Base-by-base conservation (phyloP, 768 basidiomycete genomes). In the Naganishia vishniacii region DNA sequence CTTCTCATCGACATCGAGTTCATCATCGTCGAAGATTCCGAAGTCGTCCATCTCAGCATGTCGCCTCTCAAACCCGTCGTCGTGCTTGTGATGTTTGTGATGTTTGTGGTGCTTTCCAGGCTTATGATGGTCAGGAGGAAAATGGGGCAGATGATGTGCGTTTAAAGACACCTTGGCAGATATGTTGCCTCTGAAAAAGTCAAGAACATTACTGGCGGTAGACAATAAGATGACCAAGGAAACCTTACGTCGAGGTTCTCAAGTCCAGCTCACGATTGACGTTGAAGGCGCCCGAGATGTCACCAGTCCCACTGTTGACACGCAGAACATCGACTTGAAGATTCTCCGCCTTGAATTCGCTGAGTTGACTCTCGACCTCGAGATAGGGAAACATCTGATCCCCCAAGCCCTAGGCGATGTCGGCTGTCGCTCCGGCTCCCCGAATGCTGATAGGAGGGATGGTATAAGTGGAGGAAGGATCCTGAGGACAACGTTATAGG, bases 241-340 rank as follows among this genome's bases (percentile, higher is more conserved):
- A n/a, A 12, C 37, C 53, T 16, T 26, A 56, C 53, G 63, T 64
- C 16, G 48, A 26, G n/a, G 63, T 64, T 53, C 34, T 64, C 28
- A 64, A 26, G 13, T 45, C 53, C 11, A 64, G 46, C n/a, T 58
- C 44, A 8, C 44, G 49, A 16, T 25, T 34, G 44, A 64, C 63
- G 32, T 64, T 59, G 53, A 51, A 64, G 1, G 53, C 37, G 34
- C 63, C 63, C n/a, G 40, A 42, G 25, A 64, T 64, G 26, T 64
- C 46, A 6, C 63, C 63, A 44, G 51, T 64, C 13, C 29, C 51
- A 16, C 42, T 40, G 40, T 11, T 58, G 28, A 64, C 37, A 23
- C 53, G 32, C n/a, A 56, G 53, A 13, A 56, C 34, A 25, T 23
- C 37, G 1, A 40, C 53, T 20, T 56, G 34, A 20, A 56, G 34